Conservation (phyloP, 306 rosid genomes). For the Casuarina glauca region DNA sequence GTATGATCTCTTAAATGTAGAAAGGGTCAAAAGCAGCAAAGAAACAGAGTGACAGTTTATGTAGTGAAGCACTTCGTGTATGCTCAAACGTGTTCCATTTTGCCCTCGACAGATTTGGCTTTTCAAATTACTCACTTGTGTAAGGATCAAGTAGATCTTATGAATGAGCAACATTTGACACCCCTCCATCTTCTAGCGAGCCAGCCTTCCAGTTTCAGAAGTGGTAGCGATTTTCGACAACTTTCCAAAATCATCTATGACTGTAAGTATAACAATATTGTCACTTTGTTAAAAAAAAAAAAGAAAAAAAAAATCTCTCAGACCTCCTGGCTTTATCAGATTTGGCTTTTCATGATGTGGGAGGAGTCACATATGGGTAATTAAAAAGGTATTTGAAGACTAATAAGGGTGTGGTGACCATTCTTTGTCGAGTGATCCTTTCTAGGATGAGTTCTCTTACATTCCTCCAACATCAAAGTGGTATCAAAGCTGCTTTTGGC, state of each 20-base stretch:
- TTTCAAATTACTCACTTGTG: constrained; percentile 47
- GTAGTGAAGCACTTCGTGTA: neutral
- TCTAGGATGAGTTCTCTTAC: too few species aligned
- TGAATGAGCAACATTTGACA: constrained; percentile 33
- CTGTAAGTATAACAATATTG: constrained; percentile 19
- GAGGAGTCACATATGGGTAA: too few species aligned
- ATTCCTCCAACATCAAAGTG: too few species aligned
- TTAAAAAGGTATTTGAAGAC: too few species aligned
- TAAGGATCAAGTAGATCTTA: constrained; percentile 22
- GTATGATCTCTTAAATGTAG: too few species aligned
- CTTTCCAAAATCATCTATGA: constrained; percentile 31
- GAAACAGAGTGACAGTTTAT: too few species aligned
- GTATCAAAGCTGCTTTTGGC: too few species aligned
- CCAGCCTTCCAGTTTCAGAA: constrained; percentile 53
- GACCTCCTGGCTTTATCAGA: neutral
- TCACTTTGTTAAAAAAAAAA: neutral
- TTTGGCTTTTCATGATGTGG: neutral
- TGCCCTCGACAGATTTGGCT: constrained; percentile 51
- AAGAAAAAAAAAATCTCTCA: too few species aligned
- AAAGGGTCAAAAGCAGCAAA: too few species aligned
- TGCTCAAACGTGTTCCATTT: neutral
- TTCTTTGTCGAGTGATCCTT: too few species aligned
- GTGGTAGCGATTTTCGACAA: constrained; percentile 46
- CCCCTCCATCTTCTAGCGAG: constrained; percentile 65
- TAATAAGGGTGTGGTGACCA: too few species aligned